Base-by-base conservation (phyloP, 2,329 filamentous ascomycete genomes). In the Fusarium caatingaense region DNA sequence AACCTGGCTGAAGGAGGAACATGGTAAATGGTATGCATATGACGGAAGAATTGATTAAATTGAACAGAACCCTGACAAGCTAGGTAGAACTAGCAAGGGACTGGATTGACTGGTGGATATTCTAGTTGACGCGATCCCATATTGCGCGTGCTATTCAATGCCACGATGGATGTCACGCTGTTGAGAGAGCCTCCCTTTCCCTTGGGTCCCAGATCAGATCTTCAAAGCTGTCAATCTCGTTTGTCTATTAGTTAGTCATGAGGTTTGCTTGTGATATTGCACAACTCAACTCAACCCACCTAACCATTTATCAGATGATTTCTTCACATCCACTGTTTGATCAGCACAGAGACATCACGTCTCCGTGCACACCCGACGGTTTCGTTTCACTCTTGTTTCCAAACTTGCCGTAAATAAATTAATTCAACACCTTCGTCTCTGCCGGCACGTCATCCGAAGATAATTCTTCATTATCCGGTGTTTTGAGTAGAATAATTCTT, bases 321-420 rank as follows among this genome's bases (percentile, higher is more conserved):
- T 32, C 20, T 18, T 54, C 30, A 20, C 18, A 46, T n/a, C 25
- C 42, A 27, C 18, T 37, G 30, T 42, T 49, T 57, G 18, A 25
- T 46, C 57, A 42, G 40, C 56, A 56, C 50, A 56, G 49, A 66
- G 32, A 48, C 42, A 48, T 11, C 34, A 37, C n/a, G 13, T 57
- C 62, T 41, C 56, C 55, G 68, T 71, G 68, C 68, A 50, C 63
- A 12, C 47, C 46, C 27, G 46, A 56, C 48, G 42, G 41, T 23
- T 65, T 65, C 30, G 68, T 68, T 65, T 71, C 68, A 71, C 50
- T 51, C 53, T 48, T 51, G 64, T 58, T 40, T 68, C 68, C 28
- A 51, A 56, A 46, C 37, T 6, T 48, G 53, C 67, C 41, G 56
- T 49, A 64, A 40, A 40, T 57, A 53, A 45, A 56, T 49, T 40